A percentile compares a stretch with the other conserved stretches of the same genome.
Conservation (phyloP, 441 rosid species). For the Gossypium schwendimanii region DNA sequence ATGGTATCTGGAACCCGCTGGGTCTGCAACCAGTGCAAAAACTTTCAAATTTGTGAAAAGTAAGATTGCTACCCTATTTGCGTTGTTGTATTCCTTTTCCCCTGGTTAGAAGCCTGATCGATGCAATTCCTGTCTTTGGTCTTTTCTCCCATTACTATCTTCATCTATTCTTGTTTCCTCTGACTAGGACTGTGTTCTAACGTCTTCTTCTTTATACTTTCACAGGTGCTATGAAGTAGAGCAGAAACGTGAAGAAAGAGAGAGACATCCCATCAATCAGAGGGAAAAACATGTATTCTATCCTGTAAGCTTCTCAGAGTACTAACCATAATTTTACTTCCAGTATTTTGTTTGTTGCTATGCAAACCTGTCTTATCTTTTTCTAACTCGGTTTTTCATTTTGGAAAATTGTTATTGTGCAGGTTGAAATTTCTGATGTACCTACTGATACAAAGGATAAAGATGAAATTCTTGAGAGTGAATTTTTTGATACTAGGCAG, state of each 20-base stretch:
- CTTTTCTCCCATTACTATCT: neutral
- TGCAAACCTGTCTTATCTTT: neutral
- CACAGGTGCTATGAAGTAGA: conserved; percentile 83
- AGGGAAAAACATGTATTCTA: conserved; percentile 75
- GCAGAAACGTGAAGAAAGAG: conserved; percentile 89
- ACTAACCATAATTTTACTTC: neutral
- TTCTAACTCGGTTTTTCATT: neutral
- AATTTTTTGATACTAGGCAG: conserved; percentile 97
- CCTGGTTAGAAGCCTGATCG: neutral
- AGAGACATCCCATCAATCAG: conserved; percentile 76
- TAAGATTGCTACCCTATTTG: conserved; percentile 33
- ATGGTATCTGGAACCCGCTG: conserved; percentile 91
- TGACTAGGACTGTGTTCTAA: conserved; percentile 8
- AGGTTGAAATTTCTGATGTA: conserved; percentile 74
- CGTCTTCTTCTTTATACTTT: conserved; percentile 12
- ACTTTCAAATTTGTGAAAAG: conserved; percentile 91
- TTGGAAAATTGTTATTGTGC: conserved; percentile 21
- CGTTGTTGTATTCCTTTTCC: neutral
- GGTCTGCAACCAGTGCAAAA: conserved; percentile 95
- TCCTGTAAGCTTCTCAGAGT: conserved; percentile 48
- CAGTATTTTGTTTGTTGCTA: neutral
- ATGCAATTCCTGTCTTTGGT: neutral
- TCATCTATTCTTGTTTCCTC: neutral
- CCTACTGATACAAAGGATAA: conserved; percentile 81
- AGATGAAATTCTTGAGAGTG: conserved; percentile 98